A percentile compares a stretch with the other conserved stretches of the same genome.
phyloP scores from a whole-genome alignment of 2,329 filamentous ascomycete genomes.

The Colletotrichum shisoi region DNA sequence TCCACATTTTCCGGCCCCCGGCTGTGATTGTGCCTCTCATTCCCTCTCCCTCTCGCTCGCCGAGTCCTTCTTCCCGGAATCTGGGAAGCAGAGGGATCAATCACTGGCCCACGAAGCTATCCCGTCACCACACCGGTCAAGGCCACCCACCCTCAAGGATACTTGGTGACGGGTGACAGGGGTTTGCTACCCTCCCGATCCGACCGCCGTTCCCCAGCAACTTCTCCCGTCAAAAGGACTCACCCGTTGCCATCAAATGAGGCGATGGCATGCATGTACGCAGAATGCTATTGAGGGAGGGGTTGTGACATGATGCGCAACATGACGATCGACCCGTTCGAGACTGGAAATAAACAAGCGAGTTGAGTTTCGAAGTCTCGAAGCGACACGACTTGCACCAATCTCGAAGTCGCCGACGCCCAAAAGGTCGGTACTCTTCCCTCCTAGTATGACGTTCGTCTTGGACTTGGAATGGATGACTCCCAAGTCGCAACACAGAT shows the following conservation, averaged over 20 bases:
- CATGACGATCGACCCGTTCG: neutral
- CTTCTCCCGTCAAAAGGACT: slow-evolving; percentile 4
- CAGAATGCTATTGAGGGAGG: slow-evolving; percentile 21
- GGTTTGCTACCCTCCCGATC: slow-evolving; percentile 18
- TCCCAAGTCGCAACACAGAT: neutral
- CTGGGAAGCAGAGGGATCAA: slow-evolving; percentile 29
- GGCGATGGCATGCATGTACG: slow-evolving; percentile 15
- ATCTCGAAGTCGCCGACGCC: neutral
- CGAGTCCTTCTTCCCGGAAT: slow-evolving; percentile 28
- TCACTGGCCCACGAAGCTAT: slow-evolving; percentile 15
- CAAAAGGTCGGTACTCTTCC: too few species aligned
- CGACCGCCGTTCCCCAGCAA: slow-evolving; percentile 16
- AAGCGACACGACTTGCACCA: neutral
- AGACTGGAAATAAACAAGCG: neutral
- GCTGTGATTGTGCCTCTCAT: neutral
- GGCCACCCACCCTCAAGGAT: slow-evolving; percentile 5
- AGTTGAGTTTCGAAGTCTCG: neutral
- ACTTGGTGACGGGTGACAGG: neutral
- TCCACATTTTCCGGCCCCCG: neutral
- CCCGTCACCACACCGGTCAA: slow-evolving; percentile 36
- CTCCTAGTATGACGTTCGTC: neutral
- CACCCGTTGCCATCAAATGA: slow-evolving; percentile 21
- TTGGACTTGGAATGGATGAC: neutral
- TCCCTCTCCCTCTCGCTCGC: slow-evolving; percentile 1
- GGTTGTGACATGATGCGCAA: slow-evolving; percentile 22